phyloP scores from a whole-genome alignment of 257 asterid genomes.

The Solanum virginianum region DNA sequence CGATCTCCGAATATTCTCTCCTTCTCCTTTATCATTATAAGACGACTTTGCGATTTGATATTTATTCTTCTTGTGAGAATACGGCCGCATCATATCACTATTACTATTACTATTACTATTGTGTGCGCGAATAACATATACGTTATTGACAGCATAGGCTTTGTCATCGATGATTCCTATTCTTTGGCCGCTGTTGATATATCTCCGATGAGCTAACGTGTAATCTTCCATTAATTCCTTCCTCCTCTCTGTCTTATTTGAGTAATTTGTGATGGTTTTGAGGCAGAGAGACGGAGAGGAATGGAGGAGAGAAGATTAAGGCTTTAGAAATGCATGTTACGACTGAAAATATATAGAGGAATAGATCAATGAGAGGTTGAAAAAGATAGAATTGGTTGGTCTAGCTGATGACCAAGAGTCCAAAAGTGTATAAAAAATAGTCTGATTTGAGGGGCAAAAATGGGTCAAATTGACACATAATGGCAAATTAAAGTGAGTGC shows the following conservation, averaged over 20 bases:
- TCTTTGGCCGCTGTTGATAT: neutral
- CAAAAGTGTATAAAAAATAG: neutral
- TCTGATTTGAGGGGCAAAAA: too few relatives aligned
- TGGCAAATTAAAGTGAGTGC: neutral
- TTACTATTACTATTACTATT: neutral
- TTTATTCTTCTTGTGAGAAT: neutral
- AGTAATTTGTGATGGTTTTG: neutral
- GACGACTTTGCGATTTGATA: neutral
- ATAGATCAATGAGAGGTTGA: neutral
- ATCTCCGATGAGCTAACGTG: neutral
- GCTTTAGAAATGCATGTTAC: neutral
- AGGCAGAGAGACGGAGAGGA: neutral
- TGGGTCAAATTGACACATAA: too few relatives aligned
- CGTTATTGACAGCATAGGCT: neutral
- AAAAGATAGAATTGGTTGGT: neutral
- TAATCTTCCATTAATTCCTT: constrained; percentile 3
- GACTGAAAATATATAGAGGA: neutral
- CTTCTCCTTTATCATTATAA: neutral
- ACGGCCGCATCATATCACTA: neutral
- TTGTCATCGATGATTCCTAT: constrained; percentile 2
- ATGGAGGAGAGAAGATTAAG: neutral
- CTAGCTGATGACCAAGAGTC: neutral
- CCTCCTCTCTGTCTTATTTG: neutral
- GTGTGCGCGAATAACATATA: constrained; percentile 1
- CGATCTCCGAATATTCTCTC: constrained; percentile 12